A percentile compares a stretch with the other conserved stretches of the same genome.
phyloP scores from a whole-genome alignment of 257 asterid species.

The Fraxinus cuspidata region DNA sequence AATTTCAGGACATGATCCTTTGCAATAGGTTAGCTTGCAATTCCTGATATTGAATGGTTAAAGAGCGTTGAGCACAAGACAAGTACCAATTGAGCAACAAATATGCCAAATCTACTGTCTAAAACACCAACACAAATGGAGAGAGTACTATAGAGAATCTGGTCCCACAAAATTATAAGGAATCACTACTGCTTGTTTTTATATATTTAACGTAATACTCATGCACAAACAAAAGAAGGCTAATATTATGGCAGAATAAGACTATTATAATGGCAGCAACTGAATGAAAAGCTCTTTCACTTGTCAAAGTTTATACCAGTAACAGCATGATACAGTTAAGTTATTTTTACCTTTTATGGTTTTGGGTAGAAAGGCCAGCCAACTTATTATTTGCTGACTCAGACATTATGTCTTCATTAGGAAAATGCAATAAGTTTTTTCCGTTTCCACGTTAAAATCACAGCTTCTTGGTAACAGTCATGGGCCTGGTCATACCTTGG shows the following conservation, averaged over 20 bases:
- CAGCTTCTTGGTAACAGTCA: slow-evolving; percentile 72
- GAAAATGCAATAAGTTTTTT: background rate
- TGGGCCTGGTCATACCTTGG: slow-evolving; percentile 86
- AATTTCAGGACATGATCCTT: background rate
- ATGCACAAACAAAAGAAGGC: background rate
- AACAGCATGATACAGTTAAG: background rate
- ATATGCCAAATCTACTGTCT: background rate
- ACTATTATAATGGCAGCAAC: no score
- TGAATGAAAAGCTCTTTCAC: no score
- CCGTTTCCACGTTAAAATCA: background rate
- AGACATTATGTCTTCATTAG: slow-evolving; percentile 1
- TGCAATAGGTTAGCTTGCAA: background rate
- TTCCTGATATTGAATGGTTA: background rate
- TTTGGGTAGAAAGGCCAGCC: slow-evolving; percentile 3
- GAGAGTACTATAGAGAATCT: background rate
- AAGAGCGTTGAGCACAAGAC: background rate
- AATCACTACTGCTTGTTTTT: background rate
- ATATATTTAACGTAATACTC: background rate
- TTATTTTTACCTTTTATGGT: background rate
- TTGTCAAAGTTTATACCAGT: background rate
- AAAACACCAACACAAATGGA: background rate
- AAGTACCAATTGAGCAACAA: background rate
- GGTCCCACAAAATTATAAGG: background rate
- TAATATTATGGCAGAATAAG: background rate
- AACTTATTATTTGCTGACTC: background rate